Evolutionary conservation across 164 flowering plant species (phyloP).

Genomic region (Litsea cubeba): DNA sequence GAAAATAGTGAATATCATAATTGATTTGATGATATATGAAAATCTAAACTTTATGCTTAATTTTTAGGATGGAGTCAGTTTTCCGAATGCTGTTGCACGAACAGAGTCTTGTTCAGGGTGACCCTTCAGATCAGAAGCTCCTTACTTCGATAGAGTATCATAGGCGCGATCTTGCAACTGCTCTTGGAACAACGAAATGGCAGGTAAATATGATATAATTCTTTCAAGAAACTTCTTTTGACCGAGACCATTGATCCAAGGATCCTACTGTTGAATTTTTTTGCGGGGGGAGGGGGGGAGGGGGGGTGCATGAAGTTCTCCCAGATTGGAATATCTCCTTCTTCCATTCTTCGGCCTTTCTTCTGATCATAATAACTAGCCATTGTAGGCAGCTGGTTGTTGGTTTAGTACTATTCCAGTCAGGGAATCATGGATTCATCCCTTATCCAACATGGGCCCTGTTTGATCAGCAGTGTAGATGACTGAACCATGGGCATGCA

Average conservation of each 20-base stretch:
- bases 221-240: background rate
- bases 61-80: constrained; percentile 50
- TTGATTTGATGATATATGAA: too few species aligned
- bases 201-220: constrained; percentile 33
- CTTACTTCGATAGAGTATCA: constrained; percentile 40
- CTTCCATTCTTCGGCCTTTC: background rate
- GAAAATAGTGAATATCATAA: background rate
- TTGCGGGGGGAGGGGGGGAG: too few species aligned
- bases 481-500: background rate
- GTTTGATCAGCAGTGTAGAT: background rate
- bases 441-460: background rate
- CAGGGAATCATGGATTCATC: background rate
- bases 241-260: background rate
- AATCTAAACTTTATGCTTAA: background rate
- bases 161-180: constrained; percentile 49
- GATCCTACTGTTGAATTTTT: background rate
- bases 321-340: background rate
- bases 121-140: constrained; percentile 31
- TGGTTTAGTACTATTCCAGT: background rate
- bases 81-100: constrained; percentile 45
- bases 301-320: background rate
- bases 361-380: background rate
- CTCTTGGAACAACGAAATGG: constrained; percentile 58
- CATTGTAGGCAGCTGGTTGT: background rate
- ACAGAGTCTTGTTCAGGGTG: constrained; percentile 34